Evolutionary conservation across 345 rosid genomes (phyloP), one percentile per base, ranked within the genome.

Genomic region (Eucalyptus curtisii): DNA sequence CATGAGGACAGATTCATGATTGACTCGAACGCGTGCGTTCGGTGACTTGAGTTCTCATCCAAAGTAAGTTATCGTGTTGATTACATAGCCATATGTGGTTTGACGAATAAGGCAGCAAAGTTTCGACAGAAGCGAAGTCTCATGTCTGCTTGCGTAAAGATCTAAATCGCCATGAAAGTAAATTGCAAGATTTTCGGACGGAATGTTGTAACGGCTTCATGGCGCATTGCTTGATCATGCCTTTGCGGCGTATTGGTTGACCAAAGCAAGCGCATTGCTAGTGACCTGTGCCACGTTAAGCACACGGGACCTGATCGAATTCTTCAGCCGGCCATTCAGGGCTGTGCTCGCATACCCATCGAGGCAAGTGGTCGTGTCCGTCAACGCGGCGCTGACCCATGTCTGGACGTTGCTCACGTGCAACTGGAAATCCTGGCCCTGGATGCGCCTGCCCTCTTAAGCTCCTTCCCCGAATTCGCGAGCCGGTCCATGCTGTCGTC

Each of bases 381-480:
- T 97, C 80, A 95, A 91, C 68, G 98, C 98, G 16, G 99, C 98
- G 90, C 99, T 97, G 53, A 95, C 95, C 99, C 99, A 97, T 6
- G 99, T 97, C 92, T 97, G 95, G 25, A 94, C 94, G 48, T 97
- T 97, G 90, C 99, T 97, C 87, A 95, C 89, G 85, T 94, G 99
- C 92, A 94, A 95, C 49, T 90, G n/a, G 86, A 96, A 93, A 30
- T 95, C 97, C 86, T 90, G 87, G 55, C 94, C 94, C 88, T 93
- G 81, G 93, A 81, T 40, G 52, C 31, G 30, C 94, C 93, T 86
- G 94, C 85, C 31, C 87, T 90, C 90, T 95, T 95, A 59, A 97
- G 79, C 90, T 97, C 99, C 52, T 91, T 89, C 30, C 92, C 88
- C 7, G 99, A 95, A 76, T 94, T 92, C 64, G 89, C 91, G 8